Evolutionary conservation across 345 rosid genomes (phyloP), one percentile per base, ranked within the genome.

Genomic region (Cardamine occulta): DNA sequence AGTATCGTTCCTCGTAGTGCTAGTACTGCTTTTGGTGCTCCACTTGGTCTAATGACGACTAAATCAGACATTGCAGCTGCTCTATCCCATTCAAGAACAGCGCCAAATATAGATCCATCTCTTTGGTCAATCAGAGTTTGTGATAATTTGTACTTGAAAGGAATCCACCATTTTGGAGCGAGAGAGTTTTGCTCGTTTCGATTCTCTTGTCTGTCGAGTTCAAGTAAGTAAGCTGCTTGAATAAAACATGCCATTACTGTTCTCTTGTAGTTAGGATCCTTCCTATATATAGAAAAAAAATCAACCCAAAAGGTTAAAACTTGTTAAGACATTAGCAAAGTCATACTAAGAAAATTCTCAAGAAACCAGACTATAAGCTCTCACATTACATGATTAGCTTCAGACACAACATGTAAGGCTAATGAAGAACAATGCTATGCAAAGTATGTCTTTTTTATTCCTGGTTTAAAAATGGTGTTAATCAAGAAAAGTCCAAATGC

Each of bases 161-260:
- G 87, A 21, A 81, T 76, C 97, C 98, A 93, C 98, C 99, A 95
- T 79, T 89, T 93, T 1, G 98, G 94, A 5, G 99, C 98, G 3
- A 93, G 96, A 2, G 90, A 88, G 32, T 71, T 85, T 75, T 86
- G 87, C 72, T 81, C 84, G 13, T 83, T 80, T 70, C 88, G 79
- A 54, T 75, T 89, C 75, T 95, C 98, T 67, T 93, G 99, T 79
- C 96, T 87, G 80, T 95, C 99, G 47, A 89, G 80, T 80, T 95
- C 98, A 13, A 93, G 94, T 68, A 95, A 72, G 84, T 95, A 93
- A 4, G 92, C 96, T 42, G 90, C 94, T 89, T 95, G 98, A 58
- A 95, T 89, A 87, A 95, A 90, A 80, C 98, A 95, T 19, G 98
- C 94, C 55, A 93, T 82, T 18, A 92, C 97, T 0, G 97, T 83